Conservation (phyloP, 768 basidiomycete species). For the Arthromyces matolae region DNA sequence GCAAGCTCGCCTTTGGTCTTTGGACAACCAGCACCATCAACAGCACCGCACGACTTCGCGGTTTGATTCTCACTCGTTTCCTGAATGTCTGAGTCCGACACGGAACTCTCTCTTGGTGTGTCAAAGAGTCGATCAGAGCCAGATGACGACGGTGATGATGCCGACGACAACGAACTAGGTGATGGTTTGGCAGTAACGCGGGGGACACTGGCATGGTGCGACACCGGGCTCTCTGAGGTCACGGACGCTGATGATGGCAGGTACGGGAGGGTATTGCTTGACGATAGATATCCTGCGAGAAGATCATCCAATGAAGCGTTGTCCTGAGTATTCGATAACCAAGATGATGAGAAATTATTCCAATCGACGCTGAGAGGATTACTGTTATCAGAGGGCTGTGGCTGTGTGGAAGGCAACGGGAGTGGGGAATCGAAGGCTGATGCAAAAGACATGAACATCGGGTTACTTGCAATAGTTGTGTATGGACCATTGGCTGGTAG, state of each 20-base stretch:
- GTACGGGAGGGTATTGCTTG: slow-evolving; percentile 27
- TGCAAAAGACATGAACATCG: slow-evolving; percentile 81
- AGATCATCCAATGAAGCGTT: slow-evolving; percentile 43
- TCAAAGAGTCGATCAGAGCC: slow-evolving; percentile 33
- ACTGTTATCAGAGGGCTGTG: slow-evolving; percentile 16
- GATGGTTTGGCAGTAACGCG: slow-evolving; percentile 16
- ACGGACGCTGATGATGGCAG: slow-evolving; percentile 28
- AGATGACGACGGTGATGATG: slow-evolving; percentile 32
- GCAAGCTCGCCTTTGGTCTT: slow-evolving; percentile 53
- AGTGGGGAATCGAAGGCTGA: slow-evolving; percentile 47
- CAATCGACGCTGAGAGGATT: slow-evolving; percentile 47
- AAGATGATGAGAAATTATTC: slow-evolving; percentile 40
- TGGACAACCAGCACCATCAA: slow-evolving; percentile 34
- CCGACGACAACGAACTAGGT: slow-evolving; percentile 35
- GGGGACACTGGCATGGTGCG: slow-evolving; percentile 38
- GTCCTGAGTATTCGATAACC: slow-evolving; percentile 36
- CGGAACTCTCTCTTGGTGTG: slow-evolving; percentile 29
- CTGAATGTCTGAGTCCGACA: slow-evolving; percentile 27
- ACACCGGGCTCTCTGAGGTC: slow-evolving; percentile 52
- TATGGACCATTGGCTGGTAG: slow-evolving; percentile 48
- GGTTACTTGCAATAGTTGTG: slow-evolving; percentile 81
- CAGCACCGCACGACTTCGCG: not conserved
- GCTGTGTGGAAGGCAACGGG: slow-evolving; percentile 15
- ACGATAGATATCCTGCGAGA: slow-evolving; percentile 35
- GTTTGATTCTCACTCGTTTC: slow-evolving; percentile 16